Percentiles rank a stretch among this genome's conserved stretches.
These are phyloP conservation scores for Dillenia turbinata DNA, from an alignment of 164 flowering plant genomes.

Conservation along the genomic window DNA sequence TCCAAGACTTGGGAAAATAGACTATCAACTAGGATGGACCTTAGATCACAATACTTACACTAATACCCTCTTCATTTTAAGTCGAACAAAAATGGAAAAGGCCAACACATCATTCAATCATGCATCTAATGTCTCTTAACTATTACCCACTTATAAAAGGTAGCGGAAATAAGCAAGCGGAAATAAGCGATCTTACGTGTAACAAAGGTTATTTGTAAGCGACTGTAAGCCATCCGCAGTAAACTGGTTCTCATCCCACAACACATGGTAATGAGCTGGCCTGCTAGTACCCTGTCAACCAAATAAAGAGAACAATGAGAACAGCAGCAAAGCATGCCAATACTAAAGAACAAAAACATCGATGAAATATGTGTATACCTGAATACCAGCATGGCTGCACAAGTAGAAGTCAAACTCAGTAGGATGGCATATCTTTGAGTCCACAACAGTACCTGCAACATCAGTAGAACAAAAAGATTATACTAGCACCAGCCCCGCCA, in stretches of 20 bases:
- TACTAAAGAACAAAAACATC: neutral
- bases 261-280: constrained; percentile 73
- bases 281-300: constrained; percentile 63
- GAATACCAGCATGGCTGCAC: constrained; percentile 78
- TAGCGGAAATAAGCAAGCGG: no score
- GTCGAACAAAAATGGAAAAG: no score
- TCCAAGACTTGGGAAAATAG: no score
- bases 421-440: constrained; percentile 78
- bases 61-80: no score
- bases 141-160: no score
- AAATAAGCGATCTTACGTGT: constrained; percentile 29
- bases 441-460: constrained; percentile 68
- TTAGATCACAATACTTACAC: no score
- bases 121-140: no score
- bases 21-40: no score
- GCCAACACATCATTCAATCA: no score
- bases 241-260: constrained; percentile 63
- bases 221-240: constrained; percentile 48
- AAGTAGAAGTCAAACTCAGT: constrained; percentile 77
- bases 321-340: neutral
- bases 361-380: constrained; percentile 26
- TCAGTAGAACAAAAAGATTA: neutral
- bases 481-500: neutral
- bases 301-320: neutral
- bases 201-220: constrained; percentile 54